Percentiles rank a stretch among this genome's conserved stretches.
Evolutionary conservation across 2,329 filamentous ascomycete species (phyloP).

Genomic region (Pochonia chlamydosporia): DNA sequence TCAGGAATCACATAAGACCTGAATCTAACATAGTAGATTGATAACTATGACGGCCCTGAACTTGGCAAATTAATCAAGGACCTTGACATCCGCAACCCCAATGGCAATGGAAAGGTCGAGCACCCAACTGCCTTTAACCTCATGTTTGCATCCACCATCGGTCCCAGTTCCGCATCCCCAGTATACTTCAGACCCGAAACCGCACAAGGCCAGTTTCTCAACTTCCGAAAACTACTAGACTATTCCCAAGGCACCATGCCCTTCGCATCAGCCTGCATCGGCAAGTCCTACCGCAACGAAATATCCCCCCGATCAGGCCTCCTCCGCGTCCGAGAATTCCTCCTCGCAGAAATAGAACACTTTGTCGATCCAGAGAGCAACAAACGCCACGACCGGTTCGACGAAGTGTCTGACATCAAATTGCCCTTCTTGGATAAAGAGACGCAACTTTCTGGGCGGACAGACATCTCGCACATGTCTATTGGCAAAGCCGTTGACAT

Average conservation of each 20-base stretch:
- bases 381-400: constrained; percentile 89
- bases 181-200: constrained; percentile 92
- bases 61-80: constrained; percentile 85
- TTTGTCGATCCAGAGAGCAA: constrained; percentile 91
- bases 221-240: constrained; percentile 92
- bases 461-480: constrained; percentile 62
- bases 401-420: constrained; percentile 77
- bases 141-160: constrained; percentile 96
- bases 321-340: constrained; percentile 88
- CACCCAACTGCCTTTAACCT: constrained; percentile 92
- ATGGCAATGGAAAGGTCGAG: constrained; percentile 67
- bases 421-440: constrained; percentile 78
- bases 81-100: constrained; percentile 84
- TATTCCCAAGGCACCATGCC: constrained; percentile 96
- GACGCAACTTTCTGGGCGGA: constrained; percentile 83
- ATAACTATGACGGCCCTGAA: constrained; percentile 86
- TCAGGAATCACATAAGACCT: not conserved
- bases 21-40: constrained; percentile 52
- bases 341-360: constrained; percentile 99
- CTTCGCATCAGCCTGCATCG: constrained; percentile 93
- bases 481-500: constrained; percentile 71
- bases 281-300: constrained; percentile 97
- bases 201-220: constrained; percentile 95
- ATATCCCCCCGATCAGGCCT: constrained; percentile 91
- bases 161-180: constrained; percentile 78